These are phyloP conservation scores for Cryptosporidium bovis DNA, from an alignment of 169 alveolate species.

Conservation along the genomic window DNA sequence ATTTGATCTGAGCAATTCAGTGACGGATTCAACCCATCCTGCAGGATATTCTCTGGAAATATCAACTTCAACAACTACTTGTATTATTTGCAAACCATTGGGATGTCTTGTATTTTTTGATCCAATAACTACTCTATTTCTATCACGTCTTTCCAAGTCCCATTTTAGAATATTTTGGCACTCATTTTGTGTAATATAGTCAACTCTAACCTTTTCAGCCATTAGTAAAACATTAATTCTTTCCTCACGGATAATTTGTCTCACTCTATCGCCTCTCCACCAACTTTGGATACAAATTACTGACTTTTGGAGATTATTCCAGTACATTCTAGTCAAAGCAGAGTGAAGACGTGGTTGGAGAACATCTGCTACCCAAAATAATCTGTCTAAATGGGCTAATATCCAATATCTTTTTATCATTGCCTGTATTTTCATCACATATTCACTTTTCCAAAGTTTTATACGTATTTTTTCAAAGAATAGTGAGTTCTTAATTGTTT, in stretches of 20 bases:
- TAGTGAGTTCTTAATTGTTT: conserved; percentile 23
- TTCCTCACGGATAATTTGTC: conserved; percentile 79
- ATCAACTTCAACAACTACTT: conserved; percentile 64
- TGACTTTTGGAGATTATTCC: conserved; percentile 68
- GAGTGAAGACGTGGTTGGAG: conserved; percentile 71
- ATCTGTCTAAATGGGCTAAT: conserved; percentile 60
- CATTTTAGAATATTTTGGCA: conserved; percentile 30
- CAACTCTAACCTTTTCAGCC: conserved; percentile 75
- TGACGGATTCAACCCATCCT: conserved; percentile 65
- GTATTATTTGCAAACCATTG: conserved; percentile 62
- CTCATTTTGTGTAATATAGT: conserved; percentile 42
- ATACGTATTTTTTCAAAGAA: conserved; percentile 45
- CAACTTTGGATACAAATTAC: conserved; percentile 76
- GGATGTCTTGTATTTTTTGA: conserved; percentile 35
- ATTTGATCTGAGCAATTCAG: conserved; percentile 24
- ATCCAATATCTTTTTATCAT: conserved; percentile 70
- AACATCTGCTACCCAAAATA: conserved; percentile 63
- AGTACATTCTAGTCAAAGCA: conserved; percentile 48
- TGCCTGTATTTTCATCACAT: conserved; percentile 55
- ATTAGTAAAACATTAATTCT: conserved; percentile 73
- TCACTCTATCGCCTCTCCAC: conserved; percentile 80
- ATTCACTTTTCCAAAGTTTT: conserved; percentile 52
- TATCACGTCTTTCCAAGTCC: conserved; percentile 65
- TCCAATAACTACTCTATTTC: conserved; percentile 54
- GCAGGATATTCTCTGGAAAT: conserved; percentile 65